Conservation (phyloP, 2,329 filamentous ascomycete genomes). For the Aspergillus piperis region DNA sequence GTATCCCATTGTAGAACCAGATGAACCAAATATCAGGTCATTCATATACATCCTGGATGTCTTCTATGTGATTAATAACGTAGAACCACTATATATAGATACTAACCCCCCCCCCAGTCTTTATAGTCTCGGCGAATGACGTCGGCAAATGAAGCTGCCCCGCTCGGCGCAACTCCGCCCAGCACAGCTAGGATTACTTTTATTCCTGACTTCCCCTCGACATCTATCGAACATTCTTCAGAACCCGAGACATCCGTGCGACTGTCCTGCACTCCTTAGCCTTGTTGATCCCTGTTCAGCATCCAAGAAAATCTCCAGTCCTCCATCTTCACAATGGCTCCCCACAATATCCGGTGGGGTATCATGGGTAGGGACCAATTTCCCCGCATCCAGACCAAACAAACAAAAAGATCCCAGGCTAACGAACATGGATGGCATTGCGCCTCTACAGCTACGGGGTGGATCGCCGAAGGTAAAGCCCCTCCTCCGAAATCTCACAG, state of each 20-base stretch:
- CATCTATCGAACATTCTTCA: too few relatives aligned
- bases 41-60: not conserved
- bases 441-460: conserved; percentile 42
- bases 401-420: conserved; percentile 14
- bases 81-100: not conserved
- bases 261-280: not conserved
- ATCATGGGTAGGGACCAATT: conserved; percentile 41
- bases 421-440: conserved; percentile 10
- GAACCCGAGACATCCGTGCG: too few relatives aligned
- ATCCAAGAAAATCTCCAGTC: not conserved
- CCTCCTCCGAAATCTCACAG: not conserved
- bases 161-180: conserved; percentile 29
- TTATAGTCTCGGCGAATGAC: conserved; percentile 4
- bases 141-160: conserved; percentile 19
- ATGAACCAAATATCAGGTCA: not conserved
- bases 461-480: conserved; percentile 43
- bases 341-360: conserved; percentile 45
- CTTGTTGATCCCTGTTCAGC: not conserved
- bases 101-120: too few relatives aligned
- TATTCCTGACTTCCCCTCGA: not conserved
- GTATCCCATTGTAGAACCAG: not conserved
- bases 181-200: not conserved
- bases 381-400: not conserved
- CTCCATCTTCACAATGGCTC: conserved; percentile 28
- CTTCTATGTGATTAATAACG: not conserved